phyloP scores from a whole-genome alignment of 176 grass and related monocot genomes.

The Cymbopogon citratus region DNA sequence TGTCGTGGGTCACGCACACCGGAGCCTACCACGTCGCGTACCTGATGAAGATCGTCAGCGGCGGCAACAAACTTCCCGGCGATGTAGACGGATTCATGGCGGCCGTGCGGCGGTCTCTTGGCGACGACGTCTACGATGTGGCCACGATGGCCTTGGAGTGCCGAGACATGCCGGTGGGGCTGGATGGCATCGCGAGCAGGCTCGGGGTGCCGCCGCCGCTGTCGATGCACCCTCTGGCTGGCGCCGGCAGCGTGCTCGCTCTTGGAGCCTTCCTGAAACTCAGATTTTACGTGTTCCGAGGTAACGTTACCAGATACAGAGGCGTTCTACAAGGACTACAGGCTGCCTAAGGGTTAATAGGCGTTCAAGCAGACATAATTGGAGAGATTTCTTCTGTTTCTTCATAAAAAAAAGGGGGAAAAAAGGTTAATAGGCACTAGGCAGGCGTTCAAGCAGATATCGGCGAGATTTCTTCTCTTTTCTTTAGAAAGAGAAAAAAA shows the following conservation, averaged over 20 bases:
- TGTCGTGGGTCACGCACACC: not conserved
- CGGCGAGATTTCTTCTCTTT: too few relatives aligned
- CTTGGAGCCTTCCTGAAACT: not conserved
- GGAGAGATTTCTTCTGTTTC: too few relatives aligned
- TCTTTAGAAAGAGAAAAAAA: too few relatives aligned
- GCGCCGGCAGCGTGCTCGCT: not conserved
- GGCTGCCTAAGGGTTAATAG: not conserved
- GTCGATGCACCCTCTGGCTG: not conserved
- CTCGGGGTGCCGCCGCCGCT: not conserved
- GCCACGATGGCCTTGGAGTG: not conserved
- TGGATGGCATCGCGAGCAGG: not conserved
- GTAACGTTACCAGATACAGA: not conserved
- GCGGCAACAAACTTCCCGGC: not conserved
- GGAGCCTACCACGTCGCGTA: slow-evolving; percentile 9
- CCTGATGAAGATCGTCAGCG: slow-evolving; percentile 1
- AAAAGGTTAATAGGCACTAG: too few relatives aligned
- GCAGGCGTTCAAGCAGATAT: too few relatives aligned
- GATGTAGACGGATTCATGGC: not conserved
- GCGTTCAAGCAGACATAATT: not conserved
- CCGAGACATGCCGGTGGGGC: not conserved
- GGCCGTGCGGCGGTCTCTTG: not conserved
- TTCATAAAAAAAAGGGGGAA: too few relatives aligned
- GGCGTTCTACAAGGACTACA: not conserved
- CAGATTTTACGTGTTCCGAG: rapidly evolving
- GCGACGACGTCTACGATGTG: not conserved